These are phyloP conservation scores for Fusarium tanahbumbuense DNA, from an alignment of 2,329 filamentous ascomycete species.

Conservation along the genomic window DNA sequence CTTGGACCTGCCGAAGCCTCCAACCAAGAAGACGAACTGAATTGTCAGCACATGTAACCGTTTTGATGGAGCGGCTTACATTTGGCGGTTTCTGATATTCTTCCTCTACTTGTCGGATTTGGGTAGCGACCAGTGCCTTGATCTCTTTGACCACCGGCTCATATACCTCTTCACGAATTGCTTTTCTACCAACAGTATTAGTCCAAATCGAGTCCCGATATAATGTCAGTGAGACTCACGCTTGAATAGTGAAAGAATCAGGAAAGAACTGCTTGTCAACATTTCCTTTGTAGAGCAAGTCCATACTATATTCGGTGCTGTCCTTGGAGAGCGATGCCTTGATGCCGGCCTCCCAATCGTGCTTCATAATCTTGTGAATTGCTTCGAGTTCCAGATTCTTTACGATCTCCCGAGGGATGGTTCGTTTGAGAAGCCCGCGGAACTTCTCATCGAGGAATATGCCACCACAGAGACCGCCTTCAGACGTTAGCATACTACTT, in stretches of 20 bases:
- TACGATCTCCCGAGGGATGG: conserved; percentile 35
- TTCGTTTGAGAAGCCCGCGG: conserved; percentile 39
- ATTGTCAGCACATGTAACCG: neutral
- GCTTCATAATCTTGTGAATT: conserved; percentile 36
- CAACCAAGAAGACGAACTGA: conserved; percentile 55
- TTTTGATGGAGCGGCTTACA: conserved; percentile 27
- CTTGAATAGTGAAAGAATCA: conserved; percentile 10
- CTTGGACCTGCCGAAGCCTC: conserved; percentile 53
- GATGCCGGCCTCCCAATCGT: conserved; percentile 48
- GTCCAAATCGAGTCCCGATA: neutral
- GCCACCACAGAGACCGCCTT: conserved; percentile 55
- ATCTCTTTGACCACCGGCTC: conserved; percentile 41
- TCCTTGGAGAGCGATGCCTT: conserved; percentile 42
- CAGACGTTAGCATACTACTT: neutral
- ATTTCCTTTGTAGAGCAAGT: conserved; percentile 8
- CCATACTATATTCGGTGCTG: conserved; percentile 11
- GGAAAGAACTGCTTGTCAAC: neutral
- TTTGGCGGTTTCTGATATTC: conserved; percentile 45
- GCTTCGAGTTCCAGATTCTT: conserved; percentile 1
- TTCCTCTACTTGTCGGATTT: conserved; percentile 43
- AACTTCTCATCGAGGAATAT: conserved; percentile 58
- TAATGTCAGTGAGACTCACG: conserved; percentile 3
- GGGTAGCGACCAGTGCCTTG: conserved; percentile 42
- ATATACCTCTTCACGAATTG: conserved; percentile 38
- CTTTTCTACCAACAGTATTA: neutral